phyloP scores from a whole-genome alignment of 2,329 filamentous ascomycete species.

The Thyridium curvatum region DNA sequence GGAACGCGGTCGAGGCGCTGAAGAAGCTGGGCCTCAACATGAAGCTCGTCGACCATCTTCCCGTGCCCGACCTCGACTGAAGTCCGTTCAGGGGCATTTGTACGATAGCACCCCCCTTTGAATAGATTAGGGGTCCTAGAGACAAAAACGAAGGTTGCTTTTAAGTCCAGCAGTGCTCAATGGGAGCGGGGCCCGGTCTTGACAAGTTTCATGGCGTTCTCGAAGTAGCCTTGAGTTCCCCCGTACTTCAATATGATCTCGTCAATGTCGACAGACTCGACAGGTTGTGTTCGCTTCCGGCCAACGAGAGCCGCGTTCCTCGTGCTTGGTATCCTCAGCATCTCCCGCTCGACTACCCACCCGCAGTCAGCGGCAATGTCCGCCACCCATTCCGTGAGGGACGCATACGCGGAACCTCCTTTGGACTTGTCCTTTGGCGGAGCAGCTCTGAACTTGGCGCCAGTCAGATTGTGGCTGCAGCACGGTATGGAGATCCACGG shows the following conservation, averaged over 20 bases:
- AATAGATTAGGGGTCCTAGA: no score
- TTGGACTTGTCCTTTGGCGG: conserved; percentile 43
- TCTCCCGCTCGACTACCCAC: conserved; percentile 73
- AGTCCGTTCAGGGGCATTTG: no score
- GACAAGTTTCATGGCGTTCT: conserved; percentile 57
- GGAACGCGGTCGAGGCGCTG: conserved; percentile 59
- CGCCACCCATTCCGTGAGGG: conserved; percentile 72
- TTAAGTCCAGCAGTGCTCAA: conserved; percentile 26
- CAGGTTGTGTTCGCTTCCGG: conserved; percentile 30
- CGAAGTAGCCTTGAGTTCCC: conserved; percentile 50
- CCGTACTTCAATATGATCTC: conserved; percentile 44
- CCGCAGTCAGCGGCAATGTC: conserved; percentile 65
- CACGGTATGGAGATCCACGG: conserved; percentile 93
- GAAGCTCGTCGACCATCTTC: conserved; percentile 69
- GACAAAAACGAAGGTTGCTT: no score
- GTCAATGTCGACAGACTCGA: conserved; percentile 29
- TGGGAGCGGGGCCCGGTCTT: conserved; percentile 32
- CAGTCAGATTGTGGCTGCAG: conserved; percentile 83
- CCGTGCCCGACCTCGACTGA: conserved; percentile 61
- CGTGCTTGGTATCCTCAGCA: conserved; percentile 87
- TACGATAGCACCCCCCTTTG: no score
- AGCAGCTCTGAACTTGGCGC: conserved; percentile 64
- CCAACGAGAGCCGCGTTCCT: conserved; percentile 80
- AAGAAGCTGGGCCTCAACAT: conserved; percentile 60
- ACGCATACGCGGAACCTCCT: conserved; percentile 68